phyloP scores from a whole-genome alignment of 306 rosid species.

The Quercus engelmannii region DNA sequence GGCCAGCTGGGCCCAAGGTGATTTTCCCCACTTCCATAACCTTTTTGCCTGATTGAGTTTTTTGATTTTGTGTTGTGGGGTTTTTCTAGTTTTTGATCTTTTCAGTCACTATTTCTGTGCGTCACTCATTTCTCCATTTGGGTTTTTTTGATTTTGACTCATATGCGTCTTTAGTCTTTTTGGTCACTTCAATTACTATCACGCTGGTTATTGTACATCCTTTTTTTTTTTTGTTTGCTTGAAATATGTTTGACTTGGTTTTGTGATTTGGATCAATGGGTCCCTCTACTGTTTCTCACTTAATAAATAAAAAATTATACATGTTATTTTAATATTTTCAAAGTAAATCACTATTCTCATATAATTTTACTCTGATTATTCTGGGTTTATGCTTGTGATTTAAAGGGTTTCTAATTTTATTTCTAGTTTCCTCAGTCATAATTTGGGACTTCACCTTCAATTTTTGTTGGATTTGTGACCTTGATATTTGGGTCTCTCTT shows the following conservation, averaged over 20 bases:
- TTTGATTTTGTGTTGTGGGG: not conserved
- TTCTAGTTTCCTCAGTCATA: not conserved
- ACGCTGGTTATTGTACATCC: not conserved
- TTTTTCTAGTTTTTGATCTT: not conserved
- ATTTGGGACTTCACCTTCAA: not conserved
- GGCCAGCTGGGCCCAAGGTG: constrained; percentile 63
- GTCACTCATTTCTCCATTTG: not conserved
- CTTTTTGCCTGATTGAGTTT: not conserved
- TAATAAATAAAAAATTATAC: no score
- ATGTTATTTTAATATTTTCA: no score
- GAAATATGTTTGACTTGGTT: not conserved
- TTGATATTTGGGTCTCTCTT: not conserved
- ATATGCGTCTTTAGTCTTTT: not conserved
- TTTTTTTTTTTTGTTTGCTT: not conserved
- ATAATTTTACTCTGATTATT: not conserved
- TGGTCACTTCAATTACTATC: not conserved
- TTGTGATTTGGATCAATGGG: not conserved
- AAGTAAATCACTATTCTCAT: not conserved
- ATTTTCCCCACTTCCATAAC: not conserved
- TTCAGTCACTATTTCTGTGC: not conserved
- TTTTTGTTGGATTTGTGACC: not conserved
- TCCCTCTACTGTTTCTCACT: not conserved
- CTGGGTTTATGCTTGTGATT: not conserved
- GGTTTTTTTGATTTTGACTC: not conserved
- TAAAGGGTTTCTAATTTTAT: not conserved